These are phyloP conservation scores for Plasmodium vinckei DNA, from an alignment of 169 alveolate species.

Conservation along the genomic window DNA sequence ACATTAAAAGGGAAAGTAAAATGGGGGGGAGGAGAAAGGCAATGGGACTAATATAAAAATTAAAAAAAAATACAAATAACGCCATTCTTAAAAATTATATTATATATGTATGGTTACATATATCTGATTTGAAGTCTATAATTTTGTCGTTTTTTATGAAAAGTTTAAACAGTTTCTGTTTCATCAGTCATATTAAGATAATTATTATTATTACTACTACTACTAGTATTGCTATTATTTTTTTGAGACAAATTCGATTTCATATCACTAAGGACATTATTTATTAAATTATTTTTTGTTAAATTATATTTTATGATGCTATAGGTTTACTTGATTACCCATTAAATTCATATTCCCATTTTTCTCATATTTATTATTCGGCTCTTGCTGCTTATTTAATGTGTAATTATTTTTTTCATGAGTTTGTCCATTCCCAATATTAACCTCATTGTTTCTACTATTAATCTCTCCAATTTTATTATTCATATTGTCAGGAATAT, in stretches of 20 bases:
- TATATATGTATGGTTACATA: too few species aligned
- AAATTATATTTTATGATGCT: constrained; percentile 23
- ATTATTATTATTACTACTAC: not conserved
- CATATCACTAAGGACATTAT: constrained; percentile 35
- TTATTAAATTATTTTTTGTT: constrained; percentile 42
- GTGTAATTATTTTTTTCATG: too few species aligned
- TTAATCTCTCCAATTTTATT: too few species aligned
- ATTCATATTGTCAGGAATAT: too few species aligned
- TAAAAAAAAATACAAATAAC: too few species aligned
- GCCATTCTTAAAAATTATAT: too few species aligned
- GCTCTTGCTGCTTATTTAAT: not conserved
- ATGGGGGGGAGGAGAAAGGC: too few species aligned
- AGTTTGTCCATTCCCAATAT: too few species aligned
- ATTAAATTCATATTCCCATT: constrained; percentile 2
- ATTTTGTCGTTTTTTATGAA: constrained; percentile 21
- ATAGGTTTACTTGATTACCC: constrained; percentile 41
- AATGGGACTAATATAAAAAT: too few species aligned
- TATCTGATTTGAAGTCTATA: not conserved
- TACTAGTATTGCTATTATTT: not conserved
- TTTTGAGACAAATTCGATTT: constrained; percentile 23
- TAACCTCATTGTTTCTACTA: too few species aligned
- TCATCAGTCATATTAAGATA: constrained; percentile 11
- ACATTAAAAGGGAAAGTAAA: too few species aligned
- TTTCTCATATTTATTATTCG: constrained; percentile 3
- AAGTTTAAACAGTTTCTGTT: not conserved